Conservation (phyloP, 306 rosid genomes). For the Benincasa hispida region DNA sequence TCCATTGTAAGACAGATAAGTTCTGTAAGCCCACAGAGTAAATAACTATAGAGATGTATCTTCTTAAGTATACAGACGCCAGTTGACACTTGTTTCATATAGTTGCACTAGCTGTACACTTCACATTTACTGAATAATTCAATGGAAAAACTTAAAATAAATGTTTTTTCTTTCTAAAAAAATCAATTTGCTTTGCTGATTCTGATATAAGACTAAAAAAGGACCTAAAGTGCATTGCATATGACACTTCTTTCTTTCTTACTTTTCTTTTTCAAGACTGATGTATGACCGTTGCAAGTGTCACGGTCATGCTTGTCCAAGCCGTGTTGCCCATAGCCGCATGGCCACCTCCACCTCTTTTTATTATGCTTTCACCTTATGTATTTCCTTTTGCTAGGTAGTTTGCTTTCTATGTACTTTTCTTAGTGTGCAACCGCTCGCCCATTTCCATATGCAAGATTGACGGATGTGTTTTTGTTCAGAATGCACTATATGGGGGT, state of each 20-base stretch:
- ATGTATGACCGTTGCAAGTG: not conserved
- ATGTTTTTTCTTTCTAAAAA: not conserved
- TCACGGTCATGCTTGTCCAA: too few species aligned
- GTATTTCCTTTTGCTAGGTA: too few species aligned
- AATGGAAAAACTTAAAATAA: not conserved
- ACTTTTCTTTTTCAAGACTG: not conserved
- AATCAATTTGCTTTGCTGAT: not conserved
- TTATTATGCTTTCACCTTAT: too few species aligned
- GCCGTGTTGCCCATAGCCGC: too few species aligned
- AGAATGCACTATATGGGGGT: too few species aligned
- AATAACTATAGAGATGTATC: not conserved
- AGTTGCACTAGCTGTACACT: not conserved
- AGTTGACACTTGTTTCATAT: not conserved
- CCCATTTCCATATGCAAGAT: too few species aligned
- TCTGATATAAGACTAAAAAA: not conserved
- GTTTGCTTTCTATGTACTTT: too few species aligned
- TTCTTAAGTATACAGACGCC: not conserved
- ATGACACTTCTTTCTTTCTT: not conserved
- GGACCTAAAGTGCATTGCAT: not conserved
- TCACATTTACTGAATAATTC: not conserved
- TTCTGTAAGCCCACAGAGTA: not conserved
- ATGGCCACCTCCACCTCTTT: too few species aligned
- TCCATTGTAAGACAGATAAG: not conserved
- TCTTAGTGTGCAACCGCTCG: too few species aligned
- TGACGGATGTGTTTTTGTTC: too few species aligned